Base-by-base conservation (phyloP, 2,329 filamentous ascomycete genomes). In the Hypoxylon sp. region DNA sequence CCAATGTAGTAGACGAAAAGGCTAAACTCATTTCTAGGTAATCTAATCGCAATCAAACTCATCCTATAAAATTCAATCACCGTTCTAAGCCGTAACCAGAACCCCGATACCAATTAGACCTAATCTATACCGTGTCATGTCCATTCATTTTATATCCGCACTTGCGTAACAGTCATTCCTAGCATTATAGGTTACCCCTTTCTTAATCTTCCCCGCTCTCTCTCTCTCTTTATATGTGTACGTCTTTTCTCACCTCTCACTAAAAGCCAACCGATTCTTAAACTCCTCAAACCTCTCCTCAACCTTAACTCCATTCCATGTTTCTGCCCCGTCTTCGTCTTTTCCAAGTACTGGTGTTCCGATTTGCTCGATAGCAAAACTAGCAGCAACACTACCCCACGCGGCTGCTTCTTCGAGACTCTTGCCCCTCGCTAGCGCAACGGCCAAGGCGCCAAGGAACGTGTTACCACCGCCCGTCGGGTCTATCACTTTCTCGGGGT, bases 381-480 rank as follows among this genome's bases (percentile, higher is more conserved):
- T 94, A 6, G 96, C 95, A 1, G 93, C 91, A 5, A 98, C 86
- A 49, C 88, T 91, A 3, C 90, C 96, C 88, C 91, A 95, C 0
- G 88, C 84, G 4, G 92, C 90, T 4, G 93, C 94, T 73, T 93
- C 89, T 66, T 90, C 88, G 43, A 92, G 82, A 25, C 79, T 76
- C 72, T 86, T 83, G 1, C 87, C 89, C 57, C 91, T 81, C 32
- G 84, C 89, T 71, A 91, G 79, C 0, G 84, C 89, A 11, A 90
- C 82, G 0, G 84, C 82, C 50, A 89, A 72, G n/a, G 86, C 86
- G 21, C 86, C 86, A 23, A 98, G 83, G 74, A 98, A 98, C 0
- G 92, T 90, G 79, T 99, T 99, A 0, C 96, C 96, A 19, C 94
- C 96, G 9, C 96, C 96, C 0, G 96, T 98, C 0, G 95, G 94